These are phyloP conservation scores for Allantophomopsis cytisporea DNA, from an alignment of 2,329 filamentous ascomycete species.

Conservation along the genomic window DNA sequence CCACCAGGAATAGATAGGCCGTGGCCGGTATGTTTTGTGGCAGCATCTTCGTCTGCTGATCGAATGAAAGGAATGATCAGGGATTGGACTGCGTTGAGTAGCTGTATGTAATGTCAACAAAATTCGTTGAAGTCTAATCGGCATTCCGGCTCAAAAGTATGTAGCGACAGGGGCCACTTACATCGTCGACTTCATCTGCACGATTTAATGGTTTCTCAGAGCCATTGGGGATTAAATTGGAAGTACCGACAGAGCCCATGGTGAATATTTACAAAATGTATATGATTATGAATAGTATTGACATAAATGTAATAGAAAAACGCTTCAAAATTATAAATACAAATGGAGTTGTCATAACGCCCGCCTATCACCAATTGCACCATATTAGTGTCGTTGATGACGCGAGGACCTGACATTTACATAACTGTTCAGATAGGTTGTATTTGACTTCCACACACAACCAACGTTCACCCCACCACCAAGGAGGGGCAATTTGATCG, in stretches of 20 bases:
- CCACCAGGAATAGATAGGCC: conserved; percentile 24
- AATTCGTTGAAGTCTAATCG: not conserved
- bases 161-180: conserved; percentile 15
- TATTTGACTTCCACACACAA: too few species aligned
- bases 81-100: conserved; percentile 52
- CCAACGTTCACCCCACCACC: conserved; percentile 39
- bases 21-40: conserved; percentile 37
- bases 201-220: conserved; percentile 17
- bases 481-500: too few species aligned
- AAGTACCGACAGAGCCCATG: not conserved
- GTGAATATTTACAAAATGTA: too few species aligned
- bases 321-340: too few species aligned
- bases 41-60: conserved; percentile 51
- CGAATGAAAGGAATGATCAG: conserved; percentile 60
- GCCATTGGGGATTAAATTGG: not conserved
- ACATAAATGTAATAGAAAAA: too few species aligned
- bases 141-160: not conserved
- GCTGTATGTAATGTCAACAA: conserved; percentile 25
- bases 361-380: too few species aligned
- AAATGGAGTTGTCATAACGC: too few species aligned
- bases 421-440: too few species aligned
- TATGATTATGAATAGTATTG: too few species aligned
- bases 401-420: too few species aligned
- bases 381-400: too few species aligned
- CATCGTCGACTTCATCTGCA: conserved; percentile 31